Evolutionary conservation across 2,329 filamentous ascomycete genomes (phyloP).

Genomic region (Claviceps spartinae): DNA sequence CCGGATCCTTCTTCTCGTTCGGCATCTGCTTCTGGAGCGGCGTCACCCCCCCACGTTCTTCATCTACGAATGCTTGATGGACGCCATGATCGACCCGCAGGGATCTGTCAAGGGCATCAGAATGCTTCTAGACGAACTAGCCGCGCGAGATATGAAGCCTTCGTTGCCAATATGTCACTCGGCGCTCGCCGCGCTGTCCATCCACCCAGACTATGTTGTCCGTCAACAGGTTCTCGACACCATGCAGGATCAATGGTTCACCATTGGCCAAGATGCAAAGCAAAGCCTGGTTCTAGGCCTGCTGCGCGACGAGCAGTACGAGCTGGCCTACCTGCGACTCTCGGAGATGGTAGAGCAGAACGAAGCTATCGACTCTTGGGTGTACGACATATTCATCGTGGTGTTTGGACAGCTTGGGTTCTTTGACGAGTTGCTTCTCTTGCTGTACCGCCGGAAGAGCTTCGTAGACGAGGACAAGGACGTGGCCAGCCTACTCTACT

Average conservation of each 20-base stretch:
- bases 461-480: conserved; percentile 22
- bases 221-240: conserved; percentile 57
- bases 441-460: conserved; percentile 45
- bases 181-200: conserved; percentile 56
- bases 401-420: conserved; percentile 59
- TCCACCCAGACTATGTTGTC: conserved; percentile 76
- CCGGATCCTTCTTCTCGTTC: conserved; percentile 31
- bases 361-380: conserved; percentile 50
- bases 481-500: conserved; percentile 47
- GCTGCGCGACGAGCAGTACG: conserved; percentile 69
- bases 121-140: conserved; percentile 61
- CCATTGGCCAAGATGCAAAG: conserved; percentile 39
- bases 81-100: conserved; percentile 51
- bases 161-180: conserved; percentile 58
- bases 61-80: conserved; percentile 63
- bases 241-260: conserved; percentile 58
- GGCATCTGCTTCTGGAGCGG: conserved; percentile 43
- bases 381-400: conserved; percentile 66
- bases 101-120: conserved; percentile 55
- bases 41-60: conserved; percentile 39
- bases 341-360: conserved; percentile 49
- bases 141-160: conserved; percentile 41
- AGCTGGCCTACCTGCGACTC: conserved; percentile 61
- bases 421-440: conserved; percentile 59
- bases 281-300: conserved; percentile 59